Base-by-base conservation (phyloP, 257 asterid genomes). In the Fraxinus excelsior region DNA sequence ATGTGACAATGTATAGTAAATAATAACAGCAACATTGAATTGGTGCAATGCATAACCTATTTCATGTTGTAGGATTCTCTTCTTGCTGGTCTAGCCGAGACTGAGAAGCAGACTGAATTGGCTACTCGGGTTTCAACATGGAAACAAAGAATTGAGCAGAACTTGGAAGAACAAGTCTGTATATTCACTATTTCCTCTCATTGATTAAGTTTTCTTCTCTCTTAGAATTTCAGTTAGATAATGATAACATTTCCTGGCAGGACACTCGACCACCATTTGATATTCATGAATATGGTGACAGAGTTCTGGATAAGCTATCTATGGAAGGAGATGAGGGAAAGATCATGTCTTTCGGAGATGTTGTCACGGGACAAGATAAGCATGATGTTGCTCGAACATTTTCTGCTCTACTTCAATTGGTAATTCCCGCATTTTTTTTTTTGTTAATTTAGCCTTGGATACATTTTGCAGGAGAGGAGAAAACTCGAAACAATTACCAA, bases 321-420 rank as follows among this genome's bases (percentile, higher is more conserved):
- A 49, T 26, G 44, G 85, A 82, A 82, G 90, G 75, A 76, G 84
- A 84, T 60, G 78, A 58, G 21, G 82, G 51, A 60, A 80, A 80
- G 8, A 46, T 87, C 79, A 75, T 87, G 88, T 80, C 96, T 1
- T 93, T 96, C 74, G 83, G 86, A 13, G 92, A 91, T 71, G 90
- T 93, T 13, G 98, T 91, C 70, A 85, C 44, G 84, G 98, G 96
- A 79, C 96, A 90, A 75, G 83, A 84, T 73, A 96, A 96, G 87
- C 98, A 96, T 66, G 97, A 96, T 68, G 87, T 96, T 70, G 98
- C 98, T 70, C 91, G 99, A 73, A 87, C 97, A 44, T 96, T 96
- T 86, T 93, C 99, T 58, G 97, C 99, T 28, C 97, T 96, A 83
- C 90, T 96, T 71, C 99, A 96, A 87, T 65, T 96, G 93, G 99